Evolutionary conservation across 2,329 filamentous ascomycete species (phyloP).

Genomic region (Alternaria tenuissima): DNA sequence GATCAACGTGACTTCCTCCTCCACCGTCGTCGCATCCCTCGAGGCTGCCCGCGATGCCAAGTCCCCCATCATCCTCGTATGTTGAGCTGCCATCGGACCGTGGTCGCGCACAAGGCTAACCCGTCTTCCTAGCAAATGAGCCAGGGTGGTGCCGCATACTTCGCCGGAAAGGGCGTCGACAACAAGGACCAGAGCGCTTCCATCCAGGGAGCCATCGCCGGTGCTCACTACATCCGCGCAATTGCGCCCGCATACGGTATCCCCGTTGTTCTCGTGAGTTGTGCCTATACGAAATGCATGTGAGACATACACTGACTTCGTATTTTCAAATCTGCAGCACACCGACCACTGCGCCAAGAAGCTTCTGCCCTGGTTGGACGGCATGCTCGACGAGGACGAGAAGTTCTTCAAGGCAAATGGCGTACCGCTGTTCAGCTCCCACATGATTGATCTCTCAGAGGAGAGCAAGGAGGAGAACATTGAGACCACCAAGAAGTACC

Average conservation of each 20-base stretch:
- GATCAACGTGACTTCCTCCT: slow-evolving; percentile 79
- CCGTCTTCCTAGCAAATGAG: slow-evolving; percentile 70
- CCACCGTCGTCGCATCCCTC: slow-evolving; percentile 77
- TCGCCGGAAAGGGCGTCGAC: slow-evolving; percentile 67
- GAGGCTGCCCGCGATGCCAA: slow-evolving; percentile 95
- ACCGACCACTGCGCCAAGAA: slow-evolving; percentile 62
- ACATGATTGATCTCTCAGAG: slow-evolving; percentile 97
- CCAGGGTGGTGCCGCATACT: slow-evolving; percentile 76
- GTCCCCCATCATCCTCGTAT: slow-evolving; percentile 70
- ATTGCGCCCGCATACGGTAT: slow-evolving; percentile 87
- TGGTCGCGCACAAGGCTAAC: slow-evolving; percentile 28
- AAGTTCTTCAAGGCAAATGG: slow-evolving; percentile 91
- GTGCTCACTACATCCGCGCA: slow-evolving; percentile 88
- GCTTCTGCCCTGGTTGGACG: slow-evolving; percentile 91
- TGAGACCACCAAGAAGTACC: slow-evolving; percentile 75
- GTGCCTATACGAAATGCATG: too few species aligned
- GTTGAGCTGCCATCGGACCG: slow-evolving; percentile 21
- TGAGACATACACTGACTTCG: too few species aligned
- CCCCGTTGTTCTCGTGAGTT: slow-evolving; percentile 68
- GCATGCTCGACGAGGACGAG: slow-evolving; percentile 83
- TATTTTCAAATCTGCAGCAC: slow-evolving; percentile 7
- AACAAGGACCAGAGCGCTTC: slow-evolving; percentile 78
- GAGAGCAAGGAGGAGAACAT: slow-evolving; percentile 84
- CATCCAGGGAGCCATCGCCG: slow-evolving; percentile 83
- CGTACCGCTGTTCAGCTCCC: slow-evolving; percentile 66